Percentiles rank a stretch among this genome's conserved stretches.
phyloP scores from a whole-genome alignment of 1,284 basidiomycete species.

The Athelia psychrophila region DNA sequence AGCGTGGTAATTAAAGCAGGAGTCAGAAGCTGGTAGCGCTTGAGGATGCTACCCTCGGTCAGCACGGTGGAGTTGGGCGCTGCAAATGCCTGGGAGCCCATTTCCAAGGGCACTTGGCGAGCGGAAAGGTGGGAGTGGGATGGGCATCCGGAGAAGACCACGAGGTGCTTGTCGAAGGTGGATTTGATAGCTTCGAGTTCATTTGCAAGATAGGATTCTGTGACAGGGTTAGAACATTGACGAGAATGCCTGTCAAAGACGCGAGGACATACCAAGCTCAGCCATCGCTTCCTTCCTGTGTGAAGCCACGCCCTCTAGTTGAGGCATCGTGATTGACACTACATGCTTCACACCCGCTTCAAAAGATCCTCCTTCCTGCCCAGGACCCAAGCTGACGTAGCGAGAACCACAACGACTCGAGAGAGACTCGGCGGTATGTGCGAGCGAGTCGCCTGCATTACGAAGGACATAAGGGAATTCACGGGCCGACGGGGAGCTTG shows the following conservation, averaged over 20 bases:
- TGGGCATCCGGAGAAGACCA: conserved; percentile 53
- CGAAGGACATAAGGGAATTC: conserved; percentile 59
- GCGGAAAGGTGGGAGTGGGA: conserved; percentile 36
- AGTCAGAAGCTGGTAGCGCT: conserved; percentile 76
- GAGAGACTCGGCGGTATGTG: conserved; percentile 38
- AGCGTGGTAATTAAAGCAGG: conserved; percentile 75
- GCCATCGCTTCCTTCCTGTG: conserved; percentile 44
- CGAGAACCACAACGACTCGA: conserved; percentile 51
- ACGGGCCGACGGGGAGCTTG: conserved; percentile 46
- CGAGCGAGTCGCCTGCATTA: conserved; percentile 21
- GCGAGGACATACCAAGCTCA: conserved; percentile 45
- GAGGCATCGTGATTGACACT: conserved; percentile 52
- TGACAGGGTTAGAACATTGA: conserved; percentile 3
- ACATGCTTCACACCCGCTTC: conserved; percentile 48
- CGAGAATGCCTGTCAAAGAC: background rate
- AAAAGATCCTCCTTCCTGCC: conserved; percentile 29
- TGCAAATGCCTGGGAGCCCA: conserved; percentile 18
- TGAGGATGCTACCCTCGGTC: conserved; percentile 58
- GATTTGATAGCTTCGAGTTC: conserved; percentile 48
- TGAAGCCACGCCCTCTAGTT: conserved; percentile 38
- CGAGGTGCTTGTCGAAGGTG: conserved; percentile 54
- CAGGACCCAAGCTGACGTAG: conserved; percentile 36
- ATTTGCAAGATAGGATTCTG: conserved; percentile 33
- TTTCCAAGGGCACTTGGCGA: conserved; percentile 28
- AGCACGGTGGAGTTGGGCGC: conserved; percentile 31